Base-by-base conservation (phyloP, 2,329 filamentous ascomycete genomes). In the Beauveria sp. region DNA sequence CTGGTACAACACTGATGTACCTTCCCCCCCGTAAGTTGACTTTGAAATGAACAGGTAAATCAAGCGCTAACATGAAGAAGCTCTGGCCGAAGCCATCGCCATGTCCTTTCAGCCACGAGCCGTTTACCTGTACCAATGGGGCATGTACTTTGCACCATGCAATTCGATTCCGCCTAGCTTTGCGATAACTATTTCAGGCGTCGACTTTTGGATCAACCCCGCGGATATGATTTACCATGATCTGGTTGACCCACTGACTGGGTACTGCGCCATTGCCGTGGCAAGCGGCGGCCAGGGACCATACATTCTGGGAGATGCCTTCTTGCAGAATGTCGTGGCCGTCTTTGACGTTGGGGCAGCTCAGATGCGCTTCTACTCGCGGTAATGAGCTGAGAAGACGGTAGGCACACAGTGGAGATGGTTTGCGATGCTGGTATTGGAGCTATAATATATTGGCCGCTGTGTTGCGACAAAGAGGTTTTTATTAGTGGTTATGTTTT, bases 1-100 rank as follows among this genome's bases (percentile, higher is more conserved):
- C 77, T 18, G 79, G 79, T 37, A 82, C 80, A 2, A 79, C 80
- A 0, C 73, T 81, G 67, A 78, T 77, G 63, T 79, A 80, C 63
- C 68, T 83, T 1, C 80, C 80, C 12, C 75, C 76, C 12, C 70
- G 80, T 80, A 66, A 72, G 76, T 70, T 20, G 22, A 28, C 30
- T 30, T 4, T 26, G 5, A 9, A 2, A 12, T 5, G 44, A n/a
- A 4, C 43, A 16, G 37, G 3, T 9, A 3, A 7, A 37, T 16
- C 1, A 40, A 26, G 20, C 8, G 4, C 61, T 62, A 51, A 56
- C n/a, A 20, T 24, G 20, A 24, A 7, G 47, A 43, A 80, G 78
- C 71, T n/a, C 65, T 81, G 18, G 78, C 79, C 3, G 75, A 80
- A 43, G 69, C 72, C n/a, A 77, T 83, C 62, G 79, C 80, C 57